A percentile compares a stretch with the other conserved stretches of the same genome.
These are phyloP conservation scores for Curvularia lunata DNA, from an alignment of 2,329 filamentous ascomycete species.

Conservation along the genomic window DNA sequence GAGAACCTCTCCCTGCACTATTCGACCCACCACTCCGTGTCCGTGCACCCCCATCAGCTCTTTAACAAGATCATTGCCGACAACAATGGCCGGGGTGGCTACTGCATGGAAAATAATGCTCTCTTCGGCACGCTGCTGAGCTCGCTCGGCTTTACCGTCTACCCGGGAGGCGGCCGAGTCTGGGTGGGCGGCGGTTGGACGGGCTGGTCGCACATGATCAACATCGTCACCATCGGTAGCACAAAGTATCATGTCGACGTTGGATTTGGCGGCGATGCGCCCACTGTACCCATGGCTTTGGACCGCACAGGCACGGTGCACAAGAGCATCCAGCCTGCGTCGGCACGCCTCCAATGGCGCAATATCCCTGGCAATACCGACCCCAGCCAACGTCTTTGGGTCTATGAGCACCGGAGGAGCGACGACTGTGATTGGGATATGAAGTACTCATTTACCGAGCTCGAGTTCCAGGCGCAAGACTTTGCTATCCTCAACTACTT, in stretches of 20 bases:
- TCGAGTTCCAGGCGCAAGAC: constrained; percentile 45
- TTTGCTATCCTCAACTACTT: constrained; percentile 45
- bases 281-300: constrained; percentile 49
- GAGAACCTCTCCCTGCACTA: constrained; percentile 64
- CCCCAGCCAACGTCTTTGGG: constrained; percentile 52
- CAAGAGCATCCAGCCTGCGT: constrained; percentile 41
- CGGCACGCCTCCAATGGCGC: constrained; percentile 43
- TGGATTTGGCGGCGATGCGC: constrained; percentile 52
- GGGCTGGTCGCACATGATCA: constrained; percentile 55
- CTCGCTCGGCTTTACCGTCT: constrained; percentile 58
- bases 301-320: constrained; percentile 33
- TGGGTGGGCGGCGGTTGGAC: constrained; percentile 32
- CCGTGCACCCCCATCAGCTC: constrained; percentile 57
- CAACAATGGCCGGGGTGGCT: constrained; percentile 59
- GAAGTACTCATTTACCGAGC: constrained; percentile 67
- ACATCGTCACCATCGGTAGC: constrained; percentile 50
- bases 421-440: constrained; percentile 61
- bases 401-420: constrained; percentile 48
- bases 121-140: constrained; percentile 60
- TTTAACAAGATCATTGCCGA: constrained; percentile 63
- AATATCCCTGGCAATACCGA: constrained; percentile 45
- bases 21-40: constrained; percentile 50
- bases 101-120: constrained; percentile 67
- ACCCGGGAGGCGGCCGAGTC: constrained; percentile 52
- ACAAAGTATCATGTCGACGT: constrained; percentile 52